Base-by-base conservation (phyloP, 2,329 filamentous ascomycete species). In the Ophiostoma pallidulum region DNA sequence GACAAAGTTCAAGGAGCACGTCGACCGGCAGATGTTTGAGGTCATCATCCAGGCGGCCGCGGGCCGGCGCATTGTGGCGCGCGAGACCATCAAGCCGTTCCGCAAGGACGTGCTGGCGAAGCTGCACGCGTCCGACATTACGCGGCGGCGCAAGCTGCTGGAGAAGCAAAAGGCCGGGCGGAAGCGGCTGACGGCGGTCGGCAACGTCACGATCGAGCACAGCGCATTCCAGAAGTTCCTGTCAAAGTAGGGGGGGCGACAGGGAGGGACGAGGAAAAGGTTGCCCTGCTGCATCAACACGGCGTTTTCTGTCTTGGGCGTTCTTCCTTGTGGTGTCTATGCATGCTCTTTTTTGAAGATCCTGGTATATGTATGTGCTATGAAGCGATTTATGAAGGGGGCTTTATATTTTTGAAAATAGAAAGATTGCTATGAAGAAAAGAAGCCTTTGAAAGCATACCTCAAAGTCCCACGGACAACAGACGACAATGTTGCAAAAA, bases 111-210 rank as follows among this genome's bases (percentile, higher is more conserved):
- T 98, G 3, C 68, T 95, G 48, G 83, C 84, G 8, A 97, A 97
- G 66, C 70, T 98, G 48, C 94, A 98, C 62, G 92, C 92, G 1
- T 86, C 84, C 52, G 92, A 98, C 67, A 78, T 94, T 14, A 80
- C 80, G 4, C 72, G 92, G 50, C 77, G 90, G 32, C 77, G 81
- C 59, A 98, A 98, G 66, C 66, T 98, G 55, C 67, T 98, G 10
- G 91, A 97, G 68, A 95, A 91, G 72, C 92, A 98, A 66, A 98
- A 98, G 69, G 90, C 90, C 56, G 92, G 92, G 0, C 76, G 89
- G 48, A 96, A 95, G 77, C 85, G 84, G 65, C 67, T 98, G 50
- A 79, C 87, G 50, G 77, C 84, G 1, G 82, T 90, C 5, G 86
- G 92, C 0, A 95, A 94, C 61, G 90, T 98, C 1, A 77, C 89